Evolutionary conservation across 768 basidiomycete genomes (phyloP).

Genomic region (Amanita molliuscula): DNA sequence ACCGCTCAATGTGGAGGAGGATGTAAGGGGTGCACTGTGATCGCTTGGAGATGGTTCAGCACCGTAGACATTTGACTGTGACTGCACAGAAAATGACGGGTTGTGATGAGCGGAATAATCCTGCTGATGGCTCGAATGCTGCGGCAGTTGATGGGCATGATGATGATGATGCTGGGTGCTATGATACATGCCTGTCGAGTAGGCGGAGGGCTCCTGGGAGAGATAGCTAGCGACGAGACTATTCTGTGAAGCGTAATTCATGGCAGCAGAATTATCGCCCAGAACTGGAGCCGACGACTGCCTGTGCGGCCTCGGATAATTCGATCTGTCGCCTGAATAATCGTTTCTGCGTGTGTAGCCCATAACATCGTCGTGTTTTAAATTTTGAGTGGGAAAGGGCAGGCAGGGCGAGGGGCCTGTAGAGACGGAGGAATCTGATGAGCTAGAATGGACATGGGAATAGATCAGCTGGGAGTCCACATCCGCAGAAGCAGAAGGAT

Average conservation of each 20-base stretch:
- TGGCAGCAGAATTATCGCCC: neutral
- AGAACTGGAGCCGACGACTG: neutral
- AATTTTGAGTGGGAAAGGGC: conserved; percentile 5
- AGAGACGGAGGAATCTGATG: conserved; percentile 7
- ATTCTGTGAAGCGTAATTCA: conserved; percentile 9
- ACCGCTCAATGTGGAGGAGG: neutral
- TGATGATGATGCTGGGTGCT: conserved; percentile 5
- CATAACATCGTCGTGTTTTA: conserved; percentile 8
- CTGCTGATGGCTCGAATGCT: conserved; percentile 10
- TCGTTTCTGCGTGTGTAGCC: neutral
- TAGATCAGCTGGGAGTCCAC: conserved; percentile 17
- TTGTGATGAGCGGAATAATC: conserved; percentile 3
- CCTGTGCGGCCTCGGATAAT: conserved; percentile 5
- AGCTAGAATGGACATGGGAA: conserved; percentile 9
- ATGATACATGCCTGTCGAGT: conserved; percentile 5
- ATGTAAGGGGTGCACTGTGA: conserved; percentile 1
- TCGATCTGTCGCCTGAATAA: conserved; percentile 4
- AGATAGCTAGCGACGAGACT: conserved; percentile 8
- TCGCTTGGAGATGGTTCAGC: conserved; percentile 3
- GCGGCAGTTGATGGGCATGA: conserved; percentile 11
- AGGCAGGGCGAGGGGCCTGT: neutral
- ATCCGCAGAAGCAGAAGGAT: conserved; percentile 14
- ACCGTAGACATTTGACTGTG: conserved; percentile 1
- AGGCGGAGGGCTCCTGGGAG: conserved; percentile 9
- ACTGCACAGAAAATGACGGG: neutral